Base-by-base conservation (phyloP, 441 rosid species). In the Gossypium schwendimanii region DNA sequence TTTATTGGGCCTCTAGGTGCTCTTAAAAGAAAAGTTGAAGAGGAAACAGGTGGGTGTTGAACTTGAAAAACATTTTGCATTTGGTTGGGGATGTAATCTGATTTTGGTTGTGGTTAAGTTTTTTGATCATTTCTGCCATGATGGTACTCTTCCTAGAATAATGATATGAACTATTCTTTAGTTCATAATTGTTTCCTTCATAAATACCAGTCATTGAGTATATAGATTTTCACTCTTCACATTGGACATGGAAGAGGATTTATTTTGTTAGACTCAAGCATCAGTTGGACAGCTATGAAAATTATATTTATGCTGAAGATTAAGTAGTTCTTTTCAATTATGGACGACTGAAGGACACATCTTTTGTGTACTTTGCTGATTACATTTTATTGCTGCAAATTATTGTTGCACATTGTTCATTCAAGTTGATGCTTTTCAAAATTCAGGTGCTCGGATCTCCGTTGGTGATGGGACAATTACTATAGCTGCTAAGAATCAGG, bases 1-100 rank as follows among this genome's bases (percentile, higher is more conserved):
- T 82, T 95, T 82, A 84, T 91, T 72, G 99, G 98, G 67, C 99
- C 99, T 65, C 84, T 89, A 60, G 97, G 96, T 73, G 85, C 78
- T 67, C 80, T 84, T 28, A 95, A 89, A 86, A 87, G 89, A 87
- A 87, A 91, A 77, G 82, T 93, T 79, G 99, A 95, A 84, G 91
- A 89, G 81, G 97, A 95, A 86, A 95, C 98, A 87, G 98, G 98
- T 91, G 18, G 47, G 67, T 21, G 47, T 59, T 60, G 76, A 67
- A 71, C 72, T 47, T 80, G 49, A 58, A 49, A 66, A 74, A 11
- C 54, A 63, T 41, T 72, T 63, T 63, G 20, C 59, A 54, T 61
- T 58, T 59, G 57, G 4, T 36, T 59, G 67, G 73, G 15, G 39
- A 14, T 45, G 24, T 59, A 11, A 28, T 41, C 45, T 41, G 45